phyloP scores from a whole-genome alignment of 805 yeast genomes.

The Kodamaea nitidulidarum region DNA sequence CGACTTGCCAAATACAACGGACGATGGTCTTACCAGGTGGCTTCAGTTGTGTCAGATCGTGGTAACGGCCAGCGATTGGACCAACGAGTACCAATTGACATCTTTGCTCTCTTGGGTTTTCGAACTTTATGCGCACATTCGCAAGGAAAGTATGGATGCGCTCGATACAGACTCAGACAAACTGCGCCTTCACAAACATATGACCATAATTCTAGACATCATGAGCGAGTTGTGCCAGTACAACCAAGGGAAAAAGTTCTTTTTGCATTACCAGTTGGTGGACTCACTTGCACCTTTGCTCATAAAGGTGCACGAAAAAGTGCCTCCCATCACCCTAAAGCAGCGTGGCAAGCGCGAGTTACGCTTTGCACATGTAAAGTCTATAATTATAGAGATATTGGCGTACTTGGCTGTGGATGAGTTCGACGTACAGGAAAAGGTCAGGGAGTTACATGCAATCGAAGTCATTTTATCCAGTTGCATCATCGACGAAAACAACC shows the following conservation, averaged over 20 bases:
- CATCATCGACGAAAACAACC: constrained; percentile 83
- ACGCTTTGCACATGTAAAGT: constrained; percentile 55
- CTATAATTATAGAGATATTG: constrained; percentile 62
- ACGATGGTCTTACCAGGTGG: constrained; percentile 9
- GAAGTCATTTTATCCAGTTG: constrained; percentile 75
- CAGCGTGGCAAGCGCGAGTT: constrained; percentile 27
- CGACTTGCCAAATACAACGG: no score
- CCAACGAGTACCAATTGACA: constrained; percentile 28
- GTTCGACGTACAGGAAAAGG: constrained; percentile 57
- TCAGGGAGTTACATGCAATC: constrained; percentile 64
- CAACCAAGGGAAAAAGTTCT: constrained; percentile 37
- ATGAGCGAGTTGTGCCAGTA: constrained; percentile 40
- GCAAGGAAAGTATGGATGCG: constrained; percentile 7
- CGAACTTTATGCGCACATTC: constrained; percentile 23
- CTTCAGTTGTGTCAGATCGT: constrained; percentile 31
- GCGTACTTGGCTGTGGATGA: constrained; percentile 53
- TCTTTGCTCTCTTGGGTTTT: constrained; percentile 41
- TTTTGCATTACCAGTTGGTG: constrained; percentile 38
- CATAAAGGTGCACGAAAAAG: constrained; percentile 37
- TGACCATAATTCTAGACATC: constrained; percentile 35
- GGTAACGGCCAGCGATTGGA: constrained; percentile 40
- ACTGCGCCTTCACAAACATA: constrained; percentile 9
- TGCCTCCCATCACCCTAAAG: constrained; percentile 15
- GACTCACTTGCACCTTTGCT: constrained; percentile 34
- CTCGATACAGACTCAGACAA: constrained; percentile 5